phyloP scores from a whole-genome alignment of 2,329 filamentous ascomycete genomes.

The Ilyonectria destructans region DNA sequence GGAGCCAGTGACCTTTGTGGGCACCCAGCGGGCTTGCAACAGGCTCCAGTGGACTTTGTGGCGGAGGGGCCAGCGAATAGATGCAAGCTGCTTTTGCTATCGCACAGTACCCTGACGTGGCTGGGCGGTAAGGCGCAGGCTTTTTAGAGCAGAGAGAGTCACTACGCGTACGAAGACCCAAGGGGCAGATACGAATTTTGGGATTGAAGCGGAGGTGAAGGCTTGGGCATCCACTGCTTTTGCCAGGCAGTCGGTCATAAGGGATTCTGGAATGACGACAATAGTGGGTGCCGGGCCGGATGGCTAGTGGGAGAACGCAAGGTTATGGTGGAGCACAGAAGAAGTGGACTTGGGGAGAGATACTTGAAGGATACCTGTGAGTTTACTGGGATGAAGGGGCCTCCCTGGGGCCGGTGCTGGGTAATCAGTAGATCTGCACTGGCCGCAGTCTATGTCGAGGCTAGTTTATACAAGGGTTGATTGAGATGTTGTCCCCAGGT shows the following conservation, averaged over 20 bases:
- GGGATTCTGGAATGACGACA: background rate
- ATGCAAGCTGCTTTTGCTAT: slow-evolving; percentile 19
- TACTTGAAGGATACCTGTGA: slow-evolving; percentile 25
- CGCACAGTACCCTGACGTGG: slow-evolving; percentile 38
- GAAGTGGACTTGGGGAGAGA: slow-evolving; percentile 4
- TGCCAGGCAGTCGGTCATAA: background rate
- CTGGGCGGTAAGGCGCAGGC: slow-evolving; percentile 38
- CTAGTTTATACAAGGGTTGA: slow-evolving; percentile 25
- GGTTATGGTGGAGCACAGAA: slow-evolving; percentile 16
- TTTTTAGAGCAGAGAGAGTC: background rate
- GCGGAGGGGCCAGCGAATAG: slow-evolving; percentile 29
- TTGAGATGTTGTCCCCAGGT: slow-evolving; percentile 8
- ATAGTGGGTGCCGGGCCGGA: slow-evolving; percentile 4
- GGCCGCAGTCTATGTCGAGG: slow-evolving; percentile 30
- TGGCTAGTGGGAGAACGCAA: slow-evolving; percentile 11
- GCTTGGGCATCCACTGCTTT: slow-evolving; percentile 13
- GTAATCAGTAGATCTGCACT: slow-evolving; percentile 37
- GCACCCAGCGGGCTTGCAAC: slow-evolving; percentile 9
- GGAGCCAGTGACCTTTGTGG: slow-evolving; percentile 40
- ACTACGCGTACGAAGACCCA: background rate
- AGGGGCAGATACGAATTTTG: background rate
- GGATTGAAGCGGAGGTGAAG: background rate
- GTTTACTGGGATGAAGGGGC: slow-evolving; percentile 24
- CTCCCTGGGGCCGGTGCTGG: slow-evolving; percentile 27
- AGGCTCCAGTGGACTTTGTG: slow-evolving; percentile 18